Conservation (phyloP, 768 basidiomycete species). For the Hortiboletus campestris region DNA sequence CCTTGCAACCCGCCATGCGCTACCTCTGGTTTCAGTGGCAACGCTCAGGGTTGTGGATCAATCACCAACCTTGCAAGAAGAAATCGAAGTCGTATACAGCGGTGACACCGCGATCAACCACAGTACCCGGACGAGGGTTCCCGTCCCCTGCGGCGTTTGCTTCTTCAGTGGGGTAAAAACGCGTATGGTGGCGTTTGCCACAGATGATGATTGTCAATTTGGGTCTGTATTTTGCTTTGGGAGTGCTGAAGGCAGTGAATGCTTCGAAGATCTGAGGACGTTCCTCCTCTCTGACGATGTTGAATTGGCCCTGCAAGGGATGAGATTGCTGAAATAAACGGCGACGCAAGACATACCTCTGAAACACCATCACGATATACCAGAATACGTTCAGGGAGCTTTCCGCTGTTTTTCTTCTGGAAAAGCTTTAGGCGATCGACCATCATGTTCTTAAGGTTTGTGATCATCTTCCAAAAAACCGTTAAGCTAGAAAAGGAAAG, state of each 20-base stretch:
- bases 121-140: constrained; percentile 52
- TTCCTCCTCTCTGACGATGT: constrained; percentile 43
- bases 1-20: constrained; percentile 47
- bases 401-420: constrained; percentile 32
- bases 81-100: constrained; percentile 56
- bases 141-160: constrained; percentile 42
- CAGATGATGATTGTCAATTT: constrained; percentile 54
- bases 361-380: constrained; percentile 78
- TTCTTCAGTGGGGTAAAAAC: constrained; percentile 52
- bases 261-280: constrained; percentile 43
- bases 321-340: constrained; percentile 9
- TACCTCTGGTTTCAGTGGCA: constrained; percentile 7
- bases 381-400: constrained; percentile 45
- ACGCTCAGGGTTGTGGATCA: not conserved
- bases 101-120: constrained; percentile 54
- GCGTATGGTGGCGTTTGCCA: constrained; percentile 58
- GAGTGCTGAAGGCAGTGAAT: constrained; percentile 38
- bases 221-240: constrained; percentile 40
- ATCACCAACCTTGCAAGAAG: constrained; percentile 46
- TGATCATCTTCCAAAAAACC: constrained; percentile 41
- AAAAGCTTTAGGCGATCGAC: constrained; percentile 43
- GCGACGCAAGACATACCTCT: constrained; percentile 44
- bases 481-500: not conserved
- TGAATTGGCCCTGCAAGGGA: constrained; percentile 45
- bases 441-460: constrained; percentile 50